These are phyloP conservation scores for Leishmania lainsoni DNA, from an alignment of 208 protist species.

Conservation along the genomic window DNA sequence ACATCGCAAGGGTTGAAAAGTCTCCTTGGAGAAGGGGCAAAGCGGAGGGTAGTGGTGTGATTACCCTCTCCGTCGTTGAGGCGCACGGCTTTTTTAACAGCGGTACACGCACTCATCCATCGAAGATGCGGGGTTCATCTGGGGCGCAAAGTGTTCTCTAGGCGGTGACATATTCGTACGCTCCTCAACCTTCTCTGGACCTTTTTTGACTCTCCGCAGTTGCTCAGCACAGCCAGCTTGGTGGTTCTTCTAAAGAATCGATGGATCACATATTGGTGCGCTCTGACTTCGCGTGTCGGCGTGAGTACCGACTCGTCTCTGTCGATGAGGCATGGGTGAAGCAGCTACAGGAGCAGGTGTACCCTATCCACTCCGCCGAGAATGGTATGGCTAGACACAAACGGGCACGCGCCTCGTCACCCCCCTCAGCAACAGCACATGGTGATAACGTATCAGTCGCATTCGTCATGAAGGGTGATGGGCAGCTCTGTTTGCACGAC, in stretches of 20 bases:
- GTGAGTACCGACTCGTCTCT: slow-evolving; percentile 54
- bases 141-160: no score
- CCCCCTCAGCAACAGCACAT: not conserved
- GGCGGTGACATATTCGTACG: no score
- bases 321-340: slow-evolving; percentile 39
- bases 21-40: no score
- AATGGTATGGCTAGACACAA: not conserved
- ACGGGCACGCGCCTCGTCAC: not conserved
- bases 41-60: not conserved
- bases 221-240: no score
- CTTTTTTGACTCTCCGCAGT: no score
- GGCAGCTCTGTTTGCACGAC: slow-evolving; percentile 43
- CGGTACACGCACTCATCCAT: no score
- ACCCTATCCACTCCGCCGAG: not conserved
- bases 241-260: no score
- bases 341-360: slow-evolving; percentile 10
- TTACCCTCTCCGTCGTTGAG: not conserved
- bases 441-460: slow-evolving; percentile 16
- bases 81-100: not conserved
- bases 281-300: slow-evolving; percentile 35
- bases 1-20: not conserved
- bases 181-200: no score
- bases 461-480: slow-evolving; percentile 51
- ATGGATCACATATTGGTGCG: slow-evolving; percentile 56
- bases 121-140: no score